phyloP scores from a whole-genome alignment of 2,329 filamentous ascomycete species.

The Aspergillus texensis region DNA sequence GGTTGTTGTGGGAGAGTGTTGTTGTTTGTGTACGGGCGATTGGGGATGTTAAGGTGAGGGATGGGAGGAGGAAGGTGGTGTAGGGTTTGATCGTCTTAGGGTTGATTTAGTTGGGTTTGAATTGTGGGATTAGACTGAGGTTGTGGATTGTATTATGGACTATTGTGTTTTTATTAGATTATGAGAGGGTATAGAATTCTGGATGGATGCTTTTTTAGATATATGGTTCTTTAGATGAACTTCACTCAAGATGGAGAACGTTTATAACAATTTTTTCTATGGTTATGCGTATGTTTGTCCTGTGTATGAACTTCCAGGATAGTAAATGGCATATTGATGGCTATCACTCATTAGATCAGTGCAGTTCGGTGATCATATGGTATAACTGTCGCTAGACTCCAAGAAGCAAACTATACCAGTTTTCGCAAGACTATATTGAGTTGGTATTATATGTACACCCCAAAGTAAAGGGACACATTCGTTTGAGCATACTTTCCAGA shows the following conservation, averaged over 20 bases:
- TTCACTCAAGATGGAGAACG: neutral
- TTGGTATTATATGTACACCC: neutral
- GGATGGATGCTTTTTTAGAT: neutral
- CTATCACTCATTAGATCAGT: neutral
- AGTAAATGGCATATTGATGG: neutral
- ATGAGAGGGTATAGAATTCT: neutral
- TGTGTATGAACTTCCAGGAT: neutral
- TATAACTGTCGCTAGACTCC: neutral
- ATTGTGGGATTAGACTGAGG: no score
- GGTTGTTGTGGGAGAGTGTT: neutral
- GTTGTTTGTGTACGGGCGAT: no score
- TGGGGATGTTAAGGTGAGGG: no score
- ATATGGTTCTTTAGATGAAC: neutral
- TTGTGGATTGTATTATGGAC: no score
- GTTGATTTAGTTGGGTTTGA: no score
- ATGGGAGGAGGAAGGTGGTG: no score
- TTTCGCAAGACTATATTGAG: neutral
- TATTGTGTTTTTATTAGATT: neutral
- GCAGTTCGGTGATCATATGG: no score
- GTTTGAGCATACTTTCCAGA: conserved; percentile 56
- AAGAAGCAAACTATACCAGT: neutral
- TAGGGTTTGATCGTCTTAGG: no score
- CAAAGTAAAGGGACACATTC: conserved; percentile 17
- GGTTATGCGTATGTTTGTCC: no score
- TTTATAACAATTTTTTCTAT: neutral